Base-by-base conservation (phyloP, 2,329 filamentous ascomycete species). In the Aureobasidium melanogenum region DNA sequence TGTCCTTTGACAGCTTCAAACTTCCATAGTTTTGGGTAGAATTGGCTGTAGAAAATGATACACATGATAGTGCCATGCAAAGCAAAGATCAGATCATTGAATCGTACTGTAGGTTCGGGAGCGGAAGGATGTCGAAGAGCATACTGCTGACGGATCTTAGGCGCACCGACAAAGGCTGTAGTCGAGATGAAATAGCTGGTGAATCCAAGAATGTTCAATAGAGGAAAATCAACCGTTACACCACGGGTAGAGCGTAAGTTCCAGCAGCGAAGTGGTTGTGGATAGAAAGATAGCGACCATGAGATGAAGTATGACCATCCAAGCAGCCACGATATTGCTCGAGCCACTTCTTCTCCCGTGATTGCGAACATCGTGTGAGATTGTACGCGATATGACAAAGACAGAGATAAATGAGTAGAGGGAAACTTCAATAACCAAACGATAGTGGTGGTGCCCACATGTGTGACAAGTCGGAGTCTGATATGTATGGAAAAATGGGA, bases 11-110 rank as follows among this genome's bases (percentile, higher is more conserved):
- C 59, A 15, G 82, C 82, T 44, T 82, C 78, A 70, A 96, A 95
- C 0, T 87, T 84, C 92, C 93, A 97, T 12, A 91, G 73, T 1
- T 70, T 67, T 2, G 85, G 82, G 67, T 82, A 84, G 69, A 95
- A 88, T 73, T 97, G 93, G 52, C 85, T 88, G 64, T 88, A 86
- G n/a, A 85, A 84, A 60, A 97, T 72, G 46, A 83, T 68, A 67
- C 86, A 90, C 64, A 96, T 76, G 10, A 91, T 64, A 17, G 91
- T 79, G 36, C 88, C 93, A 75, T 97, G 92, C 3, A 84, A 78
- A 17, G 92, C 91, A 72, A 97, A 97, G 15, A 86, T 84, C 63
- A 97, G 82, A 76, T 99, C 94, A 75, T 97, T 97, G 75, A 90
- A 84, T 60, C 88, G 85, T 32, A 96, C 92, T 0, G 92, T 94